Conservation (phyloP, 345 rosid species). For the Acer yangbiense region DNA sequence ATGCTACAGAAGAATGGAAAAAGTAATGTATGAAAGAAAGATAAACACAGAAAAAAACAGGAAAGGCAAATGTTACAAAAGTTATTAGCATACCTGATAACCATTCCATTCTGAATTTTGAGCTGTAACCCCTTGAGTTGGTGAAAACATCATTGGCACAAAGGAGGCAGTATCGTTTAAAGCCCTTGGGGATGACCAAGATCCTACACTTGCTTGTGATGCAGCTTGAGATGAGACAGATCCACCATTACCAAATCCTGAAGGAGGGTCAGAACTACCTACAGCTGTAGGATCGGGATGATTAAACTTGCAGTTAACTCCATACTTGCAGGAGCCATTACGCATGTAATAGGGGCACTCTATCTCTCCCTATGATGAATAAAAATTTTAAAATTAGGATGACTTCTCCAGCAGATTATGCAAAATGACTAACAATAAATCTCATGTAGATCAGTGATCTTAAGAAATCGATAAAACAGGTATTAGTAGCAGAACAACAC, state of each 20-base stretch:
- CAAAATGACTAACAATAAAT: not conserved
- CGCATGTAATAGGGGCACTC: constrained; percentile 96
- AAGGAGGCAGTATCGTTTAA: constrained; percentile 53
- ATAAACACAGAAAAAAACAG: not conserved
- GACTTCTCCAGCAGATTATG: not conserved
- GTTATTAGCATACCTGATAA: constrained; percentile 60
- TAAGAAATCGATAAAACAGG: not conserved
- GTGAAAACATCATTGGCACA: constrained; percentile 61
- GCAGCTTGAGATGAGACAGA: constrained; percentile 47
- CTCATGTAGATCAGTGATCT: not conserved
- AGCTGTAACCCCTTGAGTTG: constrained; percentile 58
- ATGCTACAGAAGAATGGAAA: not conserved
- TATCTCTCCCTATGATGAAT: constrained; percentile 59
- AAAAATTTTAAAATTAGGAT: constrained; percentile 8
- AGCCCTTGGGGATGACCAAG: constrained; percentile 77
- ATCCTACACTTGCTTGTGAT: constrained; percentile 50
- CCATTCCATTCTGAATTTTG: constrained; percentile 80
- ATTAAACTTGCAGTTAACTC: constrained; percentile 76
- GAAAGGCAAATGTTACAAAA: not conserved
- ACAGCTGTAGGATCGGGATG: constrained; percentile 88
- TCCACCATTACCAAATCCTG: constrained; percentile 57
- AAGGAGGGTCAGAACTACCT: constrained; percentile 50
- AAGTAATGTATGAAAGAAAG: not conserved
- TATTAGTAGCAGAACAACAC: not conserved
- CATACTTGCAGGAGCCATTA: constrained; percentile 90